Evolutionary conservation across 192 early-diverging fungal species (phyloP), one percentile per base, ranked within the genome.

Genomic region (Rhizophagus clarus): DNA sequence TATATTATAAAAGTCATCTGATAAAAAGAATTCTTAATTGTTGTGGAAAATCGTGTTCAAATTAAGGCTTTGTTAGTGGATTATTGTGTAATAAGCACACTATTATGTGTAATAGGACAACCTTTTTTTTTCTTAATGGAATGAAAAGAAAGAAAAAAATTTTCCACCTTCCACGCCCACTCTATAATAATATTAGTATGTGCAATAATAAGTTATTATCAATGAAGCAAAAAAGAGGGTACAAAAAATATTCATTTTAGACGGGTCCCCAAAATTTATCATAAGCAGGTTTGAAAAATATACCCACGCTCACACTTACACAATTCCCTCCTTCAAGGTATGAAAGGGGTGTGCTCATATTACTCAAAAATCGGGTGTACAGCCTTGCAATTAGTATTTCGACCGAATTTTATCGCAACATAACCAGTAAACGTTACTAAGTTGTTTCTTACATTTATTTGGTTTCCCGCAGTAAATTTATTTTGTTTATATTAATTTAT

Each of bases 41-140:
- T 66, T 66, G 64, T 67, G 26, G 64, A 67, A 67, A 67, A 67
- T 67, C 64, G 29, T 32, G 64, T 28, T 67, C 64, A 67, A 40
- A 67, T 67, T 67, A 67, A 31, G 64, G 64, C 64, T 67, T 67
- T 67, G 64, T 67, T 67, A 67, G 28, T 67, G 64, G 64, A 17
- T 67, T 32, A 31, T 67, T 67, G 64, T 67, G 64, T 67, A 67
- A 67, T 67, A 67, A 67, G 64, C 28, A 12, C 31, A 28, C 64
- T 31, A 67, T 67, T 67, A 67, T 67, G 64, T 67, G 64, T 7
- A 67, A 67, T 28, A 67, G 64, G 64, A 6, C 28, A 28, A 56
- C 15, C 51, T 22, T 56, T 56, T 22, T 49, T 49, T 56, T 56
- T 56, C 51, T 56, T 56, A 56, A 56, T 56, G 51, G 51, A 56